Conservation (phyloP, 2,329 filamentous ascomycete genomes). For the Aspergillus phoenicis region DNA sequence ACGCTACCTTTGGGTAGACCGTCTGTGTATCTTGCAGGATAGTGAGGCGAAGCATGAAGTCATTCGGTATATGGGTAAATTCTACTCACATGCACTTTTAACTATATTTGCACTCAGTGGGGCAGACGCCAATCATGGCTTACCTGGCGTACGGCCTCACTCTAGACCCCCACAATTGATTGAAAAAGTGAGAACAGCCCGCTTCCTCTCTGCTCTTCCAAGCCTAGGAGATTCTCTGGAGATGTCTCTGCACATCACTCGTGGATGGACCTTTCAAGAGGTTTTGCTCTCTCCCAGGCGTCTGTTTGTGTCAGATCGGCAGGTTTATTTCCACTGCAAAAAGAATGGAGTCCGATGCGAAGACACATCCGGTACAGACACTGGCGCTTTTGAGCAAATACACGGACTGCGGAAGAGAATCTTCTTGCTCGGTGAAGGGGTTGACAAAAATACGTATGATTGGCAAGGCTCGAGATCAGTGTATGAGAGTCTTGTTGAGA, state of each 20-base stretch:
- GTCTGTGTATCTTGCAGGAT: background rate
- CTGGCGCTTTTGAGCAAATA: background rate
- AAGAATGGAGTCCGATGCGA: background rate
- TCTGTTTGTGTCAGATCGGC: background rate
- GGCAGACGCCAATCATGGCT: background rate
- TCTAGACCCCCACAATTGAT: background rate
- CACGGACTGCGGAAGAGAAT: background rate
- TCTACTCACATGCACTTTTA: background rate
- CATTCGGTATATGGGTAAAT: background rate
- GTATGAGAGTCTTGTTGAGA: background rate
- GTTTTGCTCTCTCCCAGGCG: background rate
- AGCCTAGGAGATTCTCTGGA: background rate
- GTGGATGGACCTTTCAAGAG: background rate
- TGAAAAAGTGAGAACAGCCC: background rate
- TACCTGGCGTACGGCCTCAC: background rate
- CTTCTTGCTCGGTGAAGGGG: rapidly evolving
- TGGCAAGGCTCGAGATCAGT: background rate
- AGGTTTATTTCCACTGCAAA: background rate
- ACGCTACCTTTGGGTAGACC: background rate
- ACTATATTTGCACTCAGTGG: background rate
- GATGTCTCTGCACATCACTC: background rate
- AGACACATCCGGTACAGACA: background rate
- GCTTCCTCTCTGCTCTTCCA: background rate
- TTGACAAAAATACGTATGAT: too few relatives aligned
- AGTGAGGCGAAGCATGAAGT: background rate